phyloP scores from a whole-genome alignment of 805 yeast species.

The Ogataea pignaliae region DNA sequence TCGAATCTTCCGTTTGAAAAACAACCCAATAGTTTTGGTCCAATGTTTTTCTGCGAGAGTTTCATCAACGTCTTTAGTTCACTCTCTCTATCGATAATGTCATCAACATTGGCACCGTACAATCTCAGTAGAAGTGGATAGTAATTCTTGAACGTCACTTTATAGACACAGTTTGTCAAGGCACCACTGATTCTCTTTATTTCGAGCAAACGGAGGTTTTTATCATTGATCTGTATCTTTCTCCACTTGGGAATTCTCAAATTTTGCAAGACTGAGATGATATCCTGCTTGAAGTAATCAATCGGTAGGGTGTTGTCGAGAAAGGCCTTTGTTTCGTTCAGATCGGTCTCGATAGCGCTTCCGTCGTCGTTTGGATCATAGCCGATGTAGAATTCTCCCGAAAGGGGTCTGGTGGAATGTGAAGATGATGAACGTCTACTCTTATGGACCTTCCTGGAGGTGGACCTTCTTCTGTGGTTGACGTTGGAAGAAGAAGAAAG shows the following conservation, averaged over 20 bases:
- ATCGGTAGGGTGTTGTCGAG: constrained; percentile 75
- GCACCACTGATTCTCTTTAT: constrained; percentile 84
- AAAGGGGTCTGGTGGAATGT: constrained; percentile 17
- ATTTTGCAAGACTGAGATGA: constrained; percentile 57
- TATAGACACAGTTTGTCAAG: constrained; percentile 83
- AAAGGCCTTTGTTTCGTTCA: constrained; percentile 41
- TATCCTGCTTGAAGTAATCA: constrained; percentile 82
- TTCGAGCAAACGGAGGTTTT: constrained; percentile 39
- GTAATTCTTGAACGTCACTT: constrained; percentile 40
- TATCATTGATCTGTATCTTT: constrained; percentile 35
- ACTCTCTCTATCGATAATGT: constrained; percentile 78
- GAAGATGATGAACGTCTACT: constrained; percentile 24
- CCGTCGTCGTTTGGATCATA: constrained; percentile 6
- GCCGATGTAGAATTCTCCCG: constrained; percentile 10
- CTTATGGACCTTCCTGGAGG: constrained; percentile 16
- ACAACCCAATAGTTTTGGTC: constrained; percentile 85
- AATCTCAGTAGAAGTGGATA: constrained; percentile 72
- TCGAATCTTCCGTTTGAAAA: constrained; percentile 92
- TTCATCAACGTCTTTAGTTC: constrained; percentile 73
- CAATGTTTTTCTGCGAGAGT: constrained; percentile 73
- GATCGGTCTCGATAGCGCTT: constrained; percentile 7
- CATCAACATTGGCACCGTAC: constrained; percentile 83
- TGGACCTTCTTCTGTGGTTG: constrained; percentile 16
- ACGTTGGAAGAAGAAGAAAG: constrained; percentile 15
- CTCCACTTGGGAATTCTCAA: constrained; percentile 80